Conservation (phyloP, 805 yeast genomes). For the Hanseniaspora lachancei region DNA sequence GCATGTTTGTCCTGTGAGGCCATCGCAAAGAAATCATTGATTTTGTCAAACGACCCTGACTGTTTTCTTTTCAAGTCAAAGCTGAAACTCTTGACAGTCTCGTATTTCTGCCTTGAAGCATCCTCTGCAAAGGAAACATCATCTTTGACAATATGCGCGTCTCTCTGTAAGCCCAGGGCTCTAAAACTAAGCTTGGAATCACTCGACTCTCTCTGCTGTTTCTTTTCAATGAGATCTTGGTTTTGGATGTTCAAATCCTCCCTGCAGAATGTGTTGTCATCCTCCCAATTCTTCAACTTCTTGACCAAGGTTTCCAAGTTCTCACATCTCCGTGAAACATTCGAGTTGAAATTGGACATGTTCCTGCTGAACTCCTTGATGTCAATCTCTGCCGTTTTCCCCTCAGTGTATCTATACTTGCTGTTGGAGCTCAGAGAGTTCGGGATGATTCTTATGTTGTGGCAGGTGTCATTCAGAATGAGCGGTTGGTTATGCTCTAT, state of each 20-base stretch:
- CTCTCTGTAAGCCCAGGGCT: background rate
- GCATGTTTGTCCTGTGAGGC: background rate
- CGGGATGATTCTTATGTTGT: conserved; percentile 31
- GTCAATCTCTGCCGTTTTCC: conserved; percentile 17
- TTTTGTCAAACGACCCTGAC: background rate
- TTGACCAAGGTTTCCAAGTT: background rate
- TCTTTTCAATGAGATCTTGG: conserved; percentile 8
- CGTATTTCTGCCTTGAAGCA: background rate
- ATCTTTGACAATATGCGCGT: background rate
- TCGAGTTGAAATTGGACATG: background rate
- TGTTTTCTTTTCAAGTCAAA: background rate
- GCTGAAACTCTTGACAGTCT: background rate
- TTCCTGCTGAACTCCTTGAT: conserved; percentile 13
- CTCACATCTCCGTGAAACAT: background rate
- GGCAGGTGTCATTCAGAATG: conserved; percentile 28
- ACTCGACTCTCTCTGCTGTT: background rate
- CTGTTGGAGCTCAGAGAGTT: conserved; percentile 20
- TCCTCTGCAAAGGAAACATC: background rate
- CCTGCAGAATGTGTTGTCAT: background rate
- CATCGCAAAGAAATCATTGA: background rate
- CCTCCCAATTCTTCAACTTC: conserved; percentile 3
- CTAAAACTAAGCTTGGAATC: background rate
- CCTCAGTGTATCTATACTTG: conserved; percentile 14
- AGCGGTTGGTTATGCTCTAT: conserved; percentile 21
- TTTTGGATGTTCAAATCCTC: background rate